Conservation (phyloP, 192 early-diverging fungal genomes). For the Linnemannia exigua region DNA sequence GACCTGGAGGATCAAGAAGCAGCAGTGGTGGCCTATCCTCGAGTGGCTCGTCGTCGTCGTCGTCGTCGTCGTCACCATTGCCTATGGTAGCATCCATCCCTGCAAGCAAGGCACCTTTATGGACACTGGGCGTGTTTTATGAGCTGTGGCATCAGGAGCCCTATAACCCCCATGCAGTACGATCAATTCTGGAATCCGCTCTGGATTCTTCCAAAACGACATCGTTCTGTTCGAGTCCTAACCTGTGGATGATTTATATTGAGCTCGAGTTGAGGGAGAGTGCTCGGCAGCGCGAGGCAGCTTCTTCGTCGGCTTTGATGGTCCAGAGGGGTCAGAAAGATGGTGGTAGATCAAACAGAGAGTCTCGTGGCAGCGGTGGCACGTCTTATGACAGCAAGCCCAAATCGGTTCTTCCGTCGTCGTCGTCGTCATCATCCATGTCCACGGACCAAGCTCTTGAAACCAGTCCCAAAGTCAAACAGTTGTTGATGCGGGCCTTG, state of each 20-base stretch:
- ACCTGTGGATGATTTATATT: constrained; percentile 49
- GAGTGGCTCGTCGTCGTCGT: background rate
- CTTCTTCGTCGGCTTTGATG: background rate
- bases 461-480: constrained; percentile 20
- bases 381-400: constrained; percentile 4
- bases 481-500: constrained; percentile 35
- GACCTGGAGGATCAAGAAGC: background rate
- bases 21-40: background rate
- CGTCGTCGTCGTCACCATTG: background rate
- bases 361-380: background rate
- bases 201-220: constrained; percentile 29
- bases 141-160: constrained; percentile 55
- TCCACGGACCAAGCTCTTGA: constrained; percentile 10
- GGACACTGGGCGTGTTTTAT: constrained; percentile 52
- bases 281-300: constrained; percentile 8
- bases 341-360: no score
- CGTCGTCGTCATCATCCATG: background rate
- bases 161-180: constrained; percentile 22
- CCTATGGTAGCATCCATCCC: background rate
- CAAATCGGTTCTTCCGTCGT: background rate
- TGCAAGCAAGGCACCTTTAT: constrained; percentile 23
- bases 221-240: constrained; percentile 45
- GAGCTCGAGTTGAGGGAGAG: constrained; percentile 48
- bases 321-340: background rate
- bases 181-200: constrained; percentile 38